Conservation (phyloP, 371 early-diverging fungal species). For the Smittium mucronatum region DNA sequence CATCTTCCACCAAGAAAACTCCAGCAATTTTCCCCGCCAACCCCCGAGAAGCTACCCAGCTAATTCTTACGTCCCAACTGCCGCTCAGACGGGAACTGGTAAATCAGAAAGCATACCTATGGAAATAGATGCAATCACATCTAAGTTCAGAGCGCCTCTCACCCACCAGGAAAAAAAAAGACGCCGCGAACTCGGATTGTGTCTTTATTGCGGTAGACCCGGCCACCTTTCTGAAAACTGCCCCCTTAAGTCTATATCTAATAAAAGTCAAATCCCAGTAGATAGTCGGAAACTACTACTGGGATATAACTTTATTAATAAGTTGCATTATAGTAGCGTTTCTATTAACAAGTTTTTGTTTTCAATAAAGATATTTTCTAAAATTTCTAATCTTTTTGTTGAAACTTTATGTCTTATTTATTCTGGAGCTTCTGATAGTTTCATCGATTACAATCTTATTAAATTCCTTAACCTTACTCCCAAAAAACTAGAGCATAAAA, state of each 20-base stretch:
- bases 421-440: not conserved
- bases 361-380: conserved; percentile 2
- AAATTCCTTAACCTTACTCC: not conserved
- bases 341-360: not conserved
- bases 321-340: not conserved
- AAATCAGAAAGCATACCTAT: not conserved
- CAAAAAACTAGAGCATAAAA: not conserved
- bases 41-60: not conserved
- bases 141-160: not conserved
- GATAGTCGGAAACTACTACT: not conserved
- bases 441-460: not conserved
- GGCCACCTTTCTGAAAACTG: not conserved
- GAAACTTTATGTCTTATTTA: not conserved
- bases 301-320: not conserved
- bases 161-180: not conserved
- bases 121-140: conserved; percentile 4
- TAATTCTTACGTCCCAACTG: too few species aligned
- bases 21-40: not conserved
- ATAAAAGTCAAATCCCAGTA: conserved; percentile 6
- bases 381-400: not conserved
- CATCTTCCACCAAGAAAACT: not conserved
- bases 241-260: not conserved
- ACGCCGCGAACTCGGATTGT: not conserved
- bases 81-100: not conserved
- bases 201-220: not conserved